Evolutionary conservation across 306 rosid species (phyloP).

Genomic region (Carpinus fangiana): DNA sequence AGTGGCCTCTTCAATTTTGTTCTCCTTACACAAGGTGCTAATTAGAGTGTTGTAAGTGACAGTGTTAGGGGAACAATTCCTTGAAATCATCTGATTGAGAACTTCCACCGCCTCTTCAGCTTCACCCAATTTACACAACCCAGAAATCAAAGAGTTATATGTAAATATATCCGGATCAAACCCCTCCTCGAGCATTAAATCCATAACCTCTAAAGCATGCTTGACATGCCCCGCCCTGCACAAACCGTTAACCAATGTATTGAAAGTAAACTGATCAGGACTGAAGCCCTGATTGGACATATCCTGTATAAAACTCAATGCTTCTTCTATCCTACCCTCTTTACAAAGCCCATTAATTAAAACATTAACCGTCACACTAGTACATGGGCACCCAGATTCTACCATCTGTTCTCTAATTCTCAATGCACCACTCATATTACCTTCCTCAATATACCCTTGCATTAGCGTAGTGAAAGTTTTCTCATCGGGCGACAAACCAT

Average conservation of each 20-base stretch:
- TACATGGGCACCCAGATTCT: constrained; percentile 50
- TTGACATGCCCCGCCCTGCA: constrained; percentile 62
- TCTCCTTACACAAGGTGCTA: constrained; percentile 70
- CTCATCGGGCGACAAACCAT: constrained; percentile 69
- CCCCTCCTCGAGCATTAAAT: constrained; percentile 75
- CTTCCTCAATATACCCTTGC: constrained; percentile 78
- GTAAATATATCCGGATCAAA: constrained; percentile 76
- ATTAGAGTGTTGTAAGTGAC: constrained; percentile 79
- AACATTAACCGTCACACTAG: constrained; percentile 62
- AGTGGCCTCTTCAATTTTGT: constrained; percentile 73
- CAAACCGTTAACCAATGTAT: constrained; percentile 77
- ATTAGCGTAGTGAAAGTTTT: constrained; percentile 72
- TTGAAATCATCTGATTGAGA: constrained; percentile 68
- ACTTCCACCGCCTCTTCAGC: constrained; percentile 71
- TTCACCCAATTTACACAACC: constrained; percentile 72
- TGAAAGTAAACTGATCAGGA: constrained; percentile 72
- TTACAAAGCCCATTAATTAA: constrained; percentile 78
- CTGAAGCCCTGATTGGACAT: constrained; percentile 54
- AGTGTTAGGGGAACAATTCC: constrained; percentile 69
- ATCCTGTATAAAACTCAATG: constrained; percentile 61
- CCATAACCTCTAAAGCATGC: constrained; percentile 76
- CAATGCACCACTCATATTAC: constrained; percentile 68
- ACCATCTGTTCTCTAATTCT: constrained; percentile 71
- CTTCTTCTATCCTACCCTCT: constrained; percentile 66
- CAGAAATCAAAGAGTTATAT: constrained; percentile 73